A percentile compares a stretch with the other conserved stretches of the same genome.
Conservation (phyloP, 2,329 filamentous ascomycete species). For the Nigrospora sphaerica region DNA sequence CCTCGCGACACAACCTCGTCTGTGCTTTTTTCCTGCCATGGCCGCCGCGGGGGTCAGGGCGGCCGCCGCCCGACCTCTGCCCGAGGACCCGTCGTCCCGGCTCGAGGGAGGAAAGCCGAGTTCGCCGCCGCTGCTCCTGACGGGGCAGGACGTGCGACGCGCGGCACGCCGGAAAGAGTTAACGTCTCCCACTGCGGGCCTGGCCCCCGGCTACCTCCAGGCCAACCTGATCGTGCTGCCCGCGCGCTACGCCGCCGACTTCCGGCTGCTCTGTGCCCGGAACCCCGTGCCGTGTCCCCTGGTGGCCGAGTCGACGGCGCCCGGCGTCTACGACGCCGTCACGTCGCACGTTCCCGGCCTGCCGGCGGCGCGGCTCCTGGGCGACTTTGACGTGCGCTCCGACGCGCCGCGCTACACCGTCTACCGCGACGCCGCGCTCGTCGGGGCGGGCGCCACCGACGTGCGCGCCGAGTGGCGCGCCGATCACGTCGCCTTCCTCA, state of each 20-base stretch:
- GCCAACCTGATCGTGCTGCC: constrained; percentile 57
- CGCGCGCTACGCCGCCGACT: constrained; percentile 47
- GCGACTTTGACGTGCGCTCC: constrained; percentile 45
- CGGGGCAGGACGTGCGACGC: constrained; percentile 32
- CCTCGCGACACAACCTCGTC: no score
- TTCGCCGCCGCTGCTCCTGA: constrained; percentile 7
- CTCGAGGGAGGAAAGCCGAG: not conserved
- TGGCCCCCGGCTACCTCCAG: constrained; percentile 50
- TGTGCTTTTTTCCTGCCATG: no score
- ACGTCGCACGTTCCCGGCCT: constrained; percentile 20
- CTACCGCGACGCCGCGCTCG: constrained; percentile 40
- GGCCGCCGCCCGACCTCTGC: no score
- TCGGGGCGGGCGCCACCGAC: constrained; percentile 29
- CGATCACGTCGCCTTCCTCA: constrained; percentile 54
- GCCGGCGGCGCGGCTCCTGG: constrained; percentile 16
- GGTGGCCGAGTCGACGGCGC: constrained; percentile 40
- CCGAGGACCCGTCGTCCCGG: no score
- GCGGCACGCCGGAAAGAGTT: constrained; percentile 32
- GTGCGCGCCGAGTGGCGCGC: constrained; percentile 45
- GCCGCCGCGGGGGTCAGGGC: no score
- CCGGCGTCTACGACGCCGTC: constrained; percentile 34
- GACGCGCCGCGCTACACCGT: constrained; percentile 54
- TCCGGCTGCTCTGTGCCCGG: constrained; percentile 48
- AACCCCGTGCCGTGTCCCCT: constrained; percentile 59
- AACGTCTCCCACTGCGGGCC: constrained; percentile 41